phyloP scores from a whole-genome alignment of 352 stramenopile genomes.

The Globisporangium echinulatum region DNA sequence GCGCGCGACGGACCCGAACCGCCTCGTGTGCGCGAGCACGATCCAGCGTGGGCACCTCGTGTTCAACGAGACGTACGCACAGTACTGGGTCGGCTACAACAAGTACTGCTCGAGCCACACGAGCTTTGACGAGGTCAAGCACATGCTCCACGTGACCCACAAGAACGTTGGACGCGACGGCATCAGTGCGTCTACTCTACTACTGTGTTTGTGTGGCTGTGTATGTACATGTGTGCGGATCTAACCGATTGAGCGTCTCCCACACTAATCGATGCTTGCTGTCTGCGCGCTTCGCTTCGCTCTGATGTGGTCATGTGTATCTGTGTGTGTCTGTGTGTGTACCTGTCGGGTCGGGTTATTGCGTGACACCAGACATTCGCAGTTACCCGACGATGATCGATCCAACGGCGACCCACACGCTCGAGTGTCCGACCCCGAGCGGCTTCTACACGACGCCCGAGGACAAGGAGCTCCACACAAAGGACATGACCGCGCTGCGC shows the following conservation, averaged over 20 bases:
- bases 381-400: constrained; percentile 60
- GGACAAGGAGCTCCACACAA: constrained; percentile 51
- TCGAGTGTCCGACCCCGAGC: constrained; percentile 61
- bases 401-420: constrained; percentile 42
- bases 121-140: constrained; percentile 65
- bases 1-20: constrained; percentile 66
- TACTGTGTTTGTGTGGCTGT: neutral
- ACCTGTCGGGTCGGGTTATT: too few relatives aligned
- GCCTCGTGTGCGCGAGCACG: constrained; percentile 75
- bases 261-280: too few relatives aligned
- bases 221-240: neutral
- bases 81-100: constrained; percentile 89
- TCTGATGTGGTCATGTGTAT: too few relatives aligned
- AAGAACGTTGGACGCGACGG: constrained; percentile 71
- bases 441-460: constrained; percentile 62
- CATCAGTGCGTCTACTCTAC: constrained; percentile 46
- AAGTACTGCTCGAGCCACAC: constrained; percentile 77
- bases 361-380: constrained; percentile 32
- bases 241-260: too few relatives aligned
- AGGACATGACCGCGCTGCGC: constrained; percentile 64
- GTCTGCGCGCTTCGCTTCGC: too few relatives aligned
- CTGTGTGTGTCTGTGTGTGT: too few relatives aligned
- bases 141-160: constrained; percentile 54
- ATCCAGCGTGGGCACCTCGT: constrained; percentile 79
- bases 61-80: constrained; percentile 85